Base-by-base conservation (phyloP, 768 basidiomycete species). In the Nidularia sp. region DNA sequence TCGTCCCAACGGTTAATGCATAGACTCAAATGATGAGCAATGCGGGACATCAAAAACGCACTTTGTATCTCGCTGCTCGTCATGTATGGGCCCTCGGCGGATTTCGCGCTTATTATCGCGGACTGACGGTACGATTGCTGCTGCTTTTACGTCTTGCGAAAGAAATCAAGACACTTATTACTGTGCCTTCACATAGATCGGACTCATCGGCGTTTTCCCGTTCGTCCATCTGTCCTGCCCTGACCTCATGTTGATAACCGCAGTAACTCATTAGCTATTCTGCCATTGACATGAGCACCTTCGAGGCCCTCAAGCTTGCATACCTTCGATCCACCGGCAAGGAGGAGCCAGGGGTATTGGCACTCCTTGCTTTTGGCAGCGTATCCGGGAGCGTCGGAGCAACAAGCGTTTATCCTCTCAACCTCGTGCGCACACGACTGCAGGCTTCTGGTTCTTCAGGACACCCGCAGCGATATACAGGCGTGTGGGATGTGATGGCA, bases 1-100 rank as follows among this genome's bases (percentile, higher is more conserved):
- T 49, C 36, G 42, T 50, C 43, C 44, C 41, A 15, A 41, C 47
- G 48, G 53, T 48, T 47, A 36, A 34, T 53, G 18, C 25, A 50
- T 57, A 82, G 86, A 98, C 96, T 0, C 91, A 97, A 83, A 91
- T 98, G 84, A 98, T 98, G 93, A 96, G 93, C 65, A 87, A 80
- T 56, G 78, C 88, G 2, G 86, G 75, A 18, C 66, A 70, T 34
- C 74, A 81, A 52, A 80, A 77, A 60, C 79, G 82, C 59, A 75
- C 79, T 54, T 67, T 94, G 53, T 50, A 77, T 8, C 69, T 71
- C 34, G 90, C 93, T 4, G 83, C 83, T 12, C 80, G 78, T 49
- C 81, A 82, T 53, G 75, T 98, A 55, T 97, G 91, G 88, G 65
- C 66, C 41, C 68, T 90, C 10, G 94, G 95, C 22, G 88, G 91